phyloP scores from a whole-genome alignment of 2,329 filamentous ascomycete species.

The Fusarium euwallaceae region DNA sequence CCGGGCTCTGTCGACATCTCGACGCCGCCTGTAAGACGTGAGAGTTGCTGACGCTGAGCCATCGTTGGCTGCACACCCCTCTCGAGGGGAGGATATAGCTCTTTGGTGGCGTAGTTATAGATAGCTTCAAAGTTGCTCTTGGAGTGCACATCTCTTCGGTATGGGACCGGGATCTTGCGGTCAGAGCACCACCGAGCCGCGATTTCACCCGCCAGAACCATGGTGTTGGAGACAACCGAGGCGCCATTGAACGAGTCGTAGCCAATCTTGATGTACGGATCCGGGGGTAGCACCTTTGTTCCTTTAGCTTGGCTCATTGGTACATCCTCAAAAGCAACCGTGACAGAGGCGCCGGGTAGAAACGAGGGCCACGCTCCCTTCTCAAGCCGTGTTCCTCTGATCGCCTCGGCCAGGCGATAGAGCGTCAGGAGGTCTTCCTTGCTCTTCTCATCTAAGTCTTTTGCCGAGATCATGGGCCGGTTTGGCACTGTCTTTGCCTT shows the following conservation, averaged over 20 bases:
- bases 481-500: conserved; percentile 38
- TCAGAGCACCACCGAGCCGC: conserved; percentile 72
- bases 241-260: conserved; percentile 49
- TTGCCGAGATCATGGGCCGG: conserved; percentile 59
- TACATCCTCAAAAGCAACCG: conserved; percentile 58
- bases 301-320: conserved; percentile 24
- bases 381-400: conserved; percentile 57
- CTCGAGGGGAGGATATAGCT: conserved; percentile 52
- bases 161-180: conserved; percentile 71
- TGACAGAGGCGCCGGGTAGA: conserved; percentile 57
- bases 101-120: conserved; percentile 53
- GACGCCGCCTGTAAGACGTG: conserved; percentile 59
- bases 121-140: conserved; percentile 52
- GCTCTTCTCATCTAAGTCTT: conserved; percentile 58
- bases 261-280: conserved; percentile 63
- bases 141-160: conserved; percentile 63
- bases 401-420: conserved; percentile 60
- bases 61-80: conserved; percentile 51
- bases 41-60: conserved; percentile 48
- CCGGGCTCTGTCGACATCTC: conserved; percentile 66
- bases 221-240: conserved; percentile 58
- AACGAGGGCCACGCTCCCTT: conserved; percentile 66
- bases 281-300: conserved; percentile 53
- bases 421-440: conserved; percentile 63
- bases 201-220: conserved; percentile 73